phyloP scores from a whole-genome alignment of 805 yeast genomes.

The Candida fluviatilis region DNA sequence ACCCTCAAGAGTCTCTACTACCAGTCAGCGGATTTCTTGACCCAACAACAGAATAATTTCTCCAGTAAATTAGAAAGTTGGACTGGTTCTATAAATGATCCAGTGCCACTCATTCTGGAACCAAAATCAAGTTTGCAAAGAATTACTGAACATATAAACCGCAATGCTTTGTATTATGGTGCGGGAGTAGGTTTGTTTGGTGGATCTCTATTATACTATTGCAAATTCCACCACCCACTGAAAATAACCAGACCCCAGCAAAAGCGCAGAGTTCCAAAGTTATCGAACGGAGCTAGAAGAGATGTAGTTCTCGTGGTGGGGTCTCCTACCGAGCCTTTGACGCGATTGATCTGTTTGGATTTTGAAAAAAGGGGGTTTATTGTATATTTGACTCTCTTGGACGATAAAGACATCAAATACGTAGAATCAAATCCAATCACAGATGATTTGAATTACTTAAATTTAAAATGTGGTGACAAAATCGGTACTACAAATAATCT shows the following conservation, averaged over 20 bases:
- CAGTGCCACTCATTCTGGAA: slow-evolving; percentile 4
- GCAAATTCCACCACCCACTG: not conserved
- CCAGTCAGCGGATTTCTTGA: slow-evolving; percentile 17
- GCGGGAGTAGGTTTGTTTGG: slow-evolving; percentile 16
- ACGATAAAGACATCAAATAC: slow-evolving; percentile 51
- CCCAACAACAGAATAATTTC: slow-evolving; percentile 20
- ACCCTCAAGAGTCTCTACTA: slow-evolving; percentile 21
- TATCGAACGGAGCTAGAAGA: slow-evolving; percentile 66
- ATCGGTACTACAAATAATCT: slow-evolving; percentile 22
- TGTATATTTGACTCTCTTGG: slow-evolving; percentile 70
- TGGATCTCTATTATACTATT: slow-evolving; percentile 3
- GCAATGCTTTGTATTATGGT: slow-evolving; percentile 18
- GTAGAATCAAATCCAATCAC: slow-evolving; percentile 55
- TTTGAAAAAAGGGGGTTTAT: slow-evolving; percentile 77
- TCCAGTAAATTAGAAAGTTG: not conserved
- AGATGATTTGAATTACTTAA: slow-evolving; percentile 65
- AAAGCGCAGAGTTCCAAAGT: slow-evolving; percentile 55
- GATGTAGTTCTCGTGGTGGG: slow-evolving; percentile 77
- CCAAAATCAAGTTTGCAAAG: not conserved
- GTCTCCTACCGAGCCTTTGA: slow-evolving; percentile 70
- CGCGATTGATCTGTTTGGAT: slow-evolving; percentile 66
- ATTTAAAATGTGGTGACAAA: slow-evolving; percentile 24
- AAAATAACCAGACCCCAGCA: slow-evolving; percentile 3
- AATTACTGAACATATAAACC: not conserved
- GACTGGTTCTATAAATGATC: slow-evolving; percentile 1